A percentile compares a stretch with the other conserved stretches of the same genome.
Conservation (phyloP, 83 land plant genomes). For the Isoetes engelmannii region DNA sequence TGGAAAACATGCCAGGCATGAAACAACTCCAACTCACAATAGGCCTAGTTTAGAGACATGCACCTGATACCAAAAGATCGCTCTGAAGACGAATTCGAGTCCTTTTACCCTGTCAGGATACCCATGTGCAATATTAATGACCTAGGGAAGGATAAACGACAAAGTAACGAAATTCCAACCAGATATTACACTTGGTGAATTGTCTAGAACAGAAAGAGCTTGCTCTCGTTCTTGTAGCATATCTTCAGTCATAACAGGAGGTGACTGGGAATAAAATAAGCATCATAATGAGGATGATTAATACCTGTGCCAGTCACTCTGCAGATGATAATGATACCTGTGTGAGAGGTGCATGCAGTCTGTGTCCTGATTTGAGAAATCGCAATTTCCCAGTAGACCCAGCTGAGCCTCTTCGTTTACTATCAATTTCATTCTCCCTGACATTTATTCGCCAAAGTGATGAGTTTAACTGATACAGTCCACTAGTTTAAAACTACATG, state of each 20-base stretch:
- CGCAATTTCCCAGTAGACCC: slow-evolving; percentile 57
- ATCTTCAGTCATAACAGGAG: slow-evolving; percentile 93
- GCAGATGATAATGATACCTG: slow-evolving; percentile 46
- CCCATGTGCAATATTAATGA: not conserved
- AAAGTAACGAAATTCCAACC: not conserved
- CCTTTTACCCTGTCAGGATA: slow-evolving; percentile 23
- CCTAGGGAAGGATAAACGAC: not conserved
- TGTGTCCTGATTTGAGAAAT: slow-evolving; percentile 50
- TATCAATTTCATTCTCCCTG: not conserved
- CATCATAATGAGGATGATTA: not conserved
- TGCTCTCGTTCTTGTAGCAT: slow-evolving; percentile 91
- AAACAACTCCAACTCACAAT: too few relatives aligned
- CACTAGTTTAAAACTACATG: too few relatives aligned
- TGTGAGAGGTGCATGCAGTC: slow-evolving; percentile 76
- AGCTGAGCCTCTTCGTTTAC: slow-evolving; percentile 56
- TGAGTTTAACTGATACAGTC: not conserved
- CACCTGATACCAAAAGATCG: slow-evolving; percentile 32
- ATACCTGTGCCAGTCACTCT: not conserved
- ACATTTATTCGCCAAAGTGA: not conserved
- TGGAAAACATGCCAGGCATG: too few relatives aligned
- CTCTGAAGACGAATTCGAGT: slow-evolving; percentile 28
- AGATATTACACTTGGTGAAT: slow-evolving; percentile 37
- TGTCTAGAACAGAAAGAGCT: slow-evolving; percentile 57
- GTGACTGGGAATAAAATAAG: slow-evolving; percentile 41
- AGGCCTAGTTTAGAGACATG: too few relatives aligned